Evolutionary conservation across 1,284 basidiomycete genomes (phyloP), one percentile per base, ranked within the genome.

Genomic region (Ceratobasidium sp.): DNA sequence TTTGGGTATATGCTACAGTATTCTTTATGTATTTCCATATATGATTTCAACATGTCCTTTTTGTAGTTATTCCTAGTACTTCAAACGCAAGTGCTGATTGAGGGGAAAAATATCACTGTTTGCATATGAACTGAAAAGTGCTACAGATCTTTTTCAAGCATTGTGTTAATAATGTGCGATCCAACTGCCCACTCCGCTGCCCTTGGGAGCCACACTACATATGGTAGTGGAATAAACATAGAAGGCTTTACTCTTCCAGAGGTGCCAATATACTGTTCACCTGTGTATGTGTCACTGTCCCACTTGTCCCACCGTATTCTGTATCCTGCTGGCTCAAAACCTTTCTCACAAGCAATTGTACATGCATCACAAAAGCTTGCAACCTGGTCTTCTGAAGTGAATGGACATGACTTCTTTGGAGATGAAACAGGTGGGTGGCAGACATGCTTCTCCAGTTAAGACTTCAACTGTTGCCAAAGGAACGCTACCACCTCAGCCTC

Each of bases 121-220:
- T n/a, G n/a, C n/a, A 33, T 33, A 33, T 33, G 33, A 33, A 33
- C 2, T 33, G 33, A 33, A 1, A 4, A 49, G 46, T 18, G n/a
- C n/a, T 55, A 55, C 53, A 55, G 4, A n/a, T 55, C 3, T 5
- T n/a, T 20, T 9, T 55, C 53, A 9, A 61, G 28, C 28, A 33
- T 28, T 33, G 58, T 33, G 58, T 61, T 40, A 26, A 61, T 33
- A 20, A 61, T 40, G 39, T 61, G 58, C 15, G 33, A 40, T 15
- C 58, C 58, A 61, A 61, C 26, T 9, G 58, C 26, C 58, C 58
- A 61, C 33, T 61, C 39, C 28, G 33, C 58, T 33, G 58, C 58
- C 13, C 58, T 13, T 18, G 58, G 58, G 33, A 15, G 13, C 58
- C 58, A 61, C 15, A 61, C 58, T 12, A 3, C 20, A 61, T 28